phyloP scores from a whole-genome alignment of 1,284 basidiomycete species.

The Wallemia mellicola region DNA sequence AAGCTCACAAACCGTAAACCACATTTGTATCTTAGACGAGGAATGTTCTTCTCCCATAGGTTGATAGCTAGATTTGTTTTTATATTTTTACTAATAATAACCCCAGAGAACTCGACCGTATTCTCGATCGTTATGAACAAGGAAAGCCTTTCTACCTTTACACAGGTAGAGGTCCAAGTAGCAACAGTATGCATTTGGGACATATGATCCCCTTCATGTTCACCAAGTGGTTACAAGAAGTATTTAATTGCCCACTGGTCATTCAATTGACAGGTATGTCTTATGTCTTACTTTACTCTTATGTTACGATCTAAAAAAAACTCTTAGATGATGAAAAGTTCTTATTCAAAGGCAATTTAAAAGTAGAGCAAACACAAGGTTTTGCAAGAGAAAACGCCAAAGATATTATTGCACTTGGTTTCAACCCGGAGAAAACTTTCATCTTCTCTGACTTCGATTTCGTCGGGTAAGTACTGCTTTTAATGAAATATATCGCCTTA shows the following conservation, averaged over 20 bases:
- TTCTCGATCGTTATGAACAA: conserved; percentile 83
- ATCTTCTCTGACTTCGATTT: conserved; percentile 84
- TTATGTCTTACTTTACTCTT: too few species aligned
- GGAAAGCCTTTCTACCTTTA: conserved; percentile 95
- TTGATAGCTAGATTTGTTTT: conserved; percentile 16
- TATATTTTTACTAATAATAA: conserved; percentile 2
- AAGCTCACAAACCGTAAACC: conserved; percentile 62
- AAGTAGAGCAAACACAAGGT: conserved; percentile 56
- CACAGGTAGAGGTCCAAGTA: conserved; percentile 86
- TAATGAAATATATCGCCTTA: not conserved
- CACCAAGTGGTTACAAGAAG: conserved; percentile 91
- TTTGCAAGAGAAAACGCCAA: conserved; percentile 65
- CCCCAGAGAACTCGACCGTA: conserved; percentile 61
- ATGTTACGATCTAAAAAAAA: too few species aligned
- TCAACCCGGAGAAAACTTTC: conserved; percentile 76
- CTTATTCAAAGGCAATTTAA: conserved; percentile 79
- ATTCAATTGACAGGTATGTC: conserved; percentile 60
- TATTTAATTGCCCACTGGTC: conserved; percentile 78
- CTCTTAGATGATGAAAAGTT: conserved; percentile 87
- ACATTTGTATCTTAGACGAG: conserved; percentile 68
- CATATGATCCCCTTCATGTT: conserved; percentile 95
- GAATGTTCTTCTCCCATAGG: conserved; percentile 96
- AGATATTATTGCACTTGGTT: conserved; percentile 90
- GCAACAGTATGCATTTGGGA: conserved; percentile 89
- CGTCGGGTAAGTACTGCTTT: conserved; percentile 24